Base-by-base conservation (phyloP, 257 asterid species). In the Paraleonurus japonicus region DNA sequence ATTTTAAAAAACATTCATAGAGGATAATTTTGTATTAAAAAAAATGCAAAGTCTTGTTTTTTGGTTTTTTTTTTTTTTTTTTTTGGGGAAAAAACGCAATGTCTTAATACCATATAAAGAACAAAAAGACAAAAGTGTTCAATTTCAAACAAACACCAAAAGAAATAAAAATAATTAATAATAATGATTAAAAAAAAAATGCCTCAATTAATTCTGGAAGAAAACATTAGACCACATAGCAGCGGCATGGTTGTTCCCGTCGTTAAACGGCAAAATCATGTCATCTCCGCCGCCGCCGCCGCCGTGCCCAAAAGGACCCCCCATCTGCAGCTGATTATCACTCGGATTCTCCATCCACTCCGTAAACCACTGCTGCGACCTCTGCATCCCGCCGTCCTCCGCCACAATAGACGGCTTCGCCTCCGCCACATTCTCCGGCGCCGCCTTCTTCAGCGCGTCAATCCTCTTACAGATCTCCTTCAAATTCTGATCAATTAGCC, bases 381-480 rank as follows among this genome's bases (percentile, higher is more conserved):
- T 87, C 53, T 71, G 84, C 72, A 22, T 43, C 0, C 54, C 54
- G 20, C 54, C 54, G 20, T n/a, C 54, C 54, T 47, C 54, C 54
- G 54, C 54, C 54, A 2, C 54, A n/a, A 47, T 4, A 1, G 4
- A 0, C 22, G 54, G 54, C 54, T 47, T 47, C 54, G 54, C 1
- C 22, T 47, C 54, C 22, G 50, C 5, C 50, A 0, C 33, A 4
- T 26, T 26, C 28, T 26, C 28, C 19, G 43, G 45, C 62, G 64
- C 61, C 1, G 19, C 73, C 73, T 84, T 91, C 71, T 81, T 79
- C 26, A 87, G 75, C 7, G 7, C 67, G 0, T 87, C 92, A n/a
- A 86, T 73, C 83, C 91, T 81, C 79, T 81, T 87, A 41, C 74
- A 65, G 30, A 92, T 82, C 64, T 87, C 95, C 82, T 89, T 86